Conservation (phyloP, 768 basidiomycete species). For the Macrocybe gigantea region DNA sequence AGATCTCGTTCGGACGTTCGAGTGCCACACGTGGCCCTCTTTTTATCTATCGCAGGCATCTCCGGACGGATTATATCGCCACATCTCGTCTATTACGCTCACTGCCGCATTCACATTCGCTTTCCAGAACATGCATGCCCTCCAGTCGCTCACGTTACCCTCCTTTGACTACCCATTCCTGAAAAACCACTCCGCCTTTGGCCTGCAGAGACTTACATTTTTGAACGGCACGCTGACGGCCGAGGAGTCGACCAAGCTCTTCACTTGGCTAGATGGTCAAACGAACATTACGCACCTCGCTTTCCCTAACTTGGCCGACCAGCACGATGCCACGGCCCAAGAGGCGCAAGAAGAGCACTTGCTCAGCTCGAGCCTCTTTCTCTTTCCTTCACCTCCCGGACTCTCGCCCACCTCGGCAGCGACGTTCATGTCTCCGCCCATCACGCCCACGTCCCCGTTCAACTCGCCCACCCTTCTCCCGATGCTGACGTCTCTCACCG, state of each 20-base stretch:
- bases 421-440: constrained; percentile 6
- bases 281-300: constrained; percentile 31
- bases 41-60: constrained; percentile 22
- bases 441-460: constrained; percentile 14
- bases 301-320: constrained; percentile 31
- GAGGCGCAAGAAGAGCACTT: constrained; percentile 2
- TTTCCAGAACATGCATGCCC: constrained; percentile 39
- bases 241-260: constrained; percentile 26
- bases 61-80: not conserved
- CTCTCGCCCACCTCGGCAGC: constrained; percentile 9
- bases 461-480: constrained; percentile 34
- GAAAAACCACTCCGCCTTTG: constrained; percentile 36
- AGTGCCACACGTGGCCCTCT: constrained; percentile 36
- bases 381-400: constrained; percentile 2
- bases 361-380: constrained; percentile 2
- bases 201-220: constrained; percentile 33
- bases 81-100: constrained; percentile 13
- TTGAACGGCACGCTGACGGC: constrained; percentile 23
- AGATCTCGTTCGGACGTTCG: constrained; percentile 31
- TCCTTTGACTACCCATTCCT: constrained; percentile 37
- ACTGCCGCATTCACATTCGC: constrained; percentile 38
- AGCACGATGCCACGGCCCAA: constrained; percentile 4
- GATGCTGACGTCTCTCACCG: constrained; percentile 29
- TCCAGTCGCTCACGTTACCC: constrained; percentile 34
- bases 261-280: constrained; percentile 39